These are phyloP conservation scores for Ascochyta pisi DNA, from an alignment of 2,329 filamentous ascomycete genomes.

Conservation along the genomic window DNA sequence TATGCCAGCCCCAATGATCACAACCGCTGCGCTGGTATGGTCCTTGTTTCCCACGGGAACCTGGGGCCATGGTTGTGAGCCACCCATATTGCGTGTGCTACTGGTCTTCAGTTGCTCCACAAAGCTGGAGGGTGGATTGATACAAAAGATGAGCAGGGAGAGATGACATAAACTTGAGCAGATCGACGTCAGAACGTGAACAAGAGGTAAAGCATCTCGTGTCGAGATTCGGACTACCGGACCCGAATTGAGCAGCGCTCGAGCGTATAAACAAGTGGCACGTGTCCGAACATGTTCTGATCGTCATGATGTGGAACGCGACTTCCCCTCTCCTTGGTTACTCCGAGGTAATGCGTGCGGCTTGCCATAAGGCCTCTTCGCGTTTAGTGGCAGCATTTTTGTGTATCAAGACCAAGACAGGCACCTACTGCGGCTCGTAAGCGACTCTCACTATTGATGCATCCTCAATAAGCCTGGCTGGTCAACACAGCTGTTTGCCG, in stretches of 20 bases:
- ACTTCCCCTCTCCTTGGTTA: background rate
- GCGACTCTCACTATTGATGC: no score
- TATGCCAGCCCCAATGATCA: conserved; percentile 65
- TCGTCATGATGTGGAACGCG: background rate
- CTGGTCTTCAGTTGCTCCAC: no score
- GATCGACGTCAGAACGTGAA: background rate
- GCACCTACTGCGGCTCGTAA: background rate
- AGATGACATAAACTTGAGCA: background rate
- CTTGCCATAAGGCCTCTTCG: background rate
- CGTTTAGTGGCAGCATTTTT: background rate
- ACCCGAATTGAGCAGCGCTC: background rate
- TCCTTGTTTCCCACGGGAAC: conserved; percentile 58
- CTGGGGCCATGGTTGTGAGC: conserved; percentile 54
- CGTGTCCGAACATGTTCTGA: background rate
- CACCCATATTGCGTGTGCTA: conserved; percentile 41
- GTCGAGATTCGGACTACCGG: background rate
- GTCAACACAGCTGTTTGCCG: background rate
- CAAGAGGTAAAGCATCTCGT: background rate
- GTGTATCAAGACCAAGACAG: background rate
- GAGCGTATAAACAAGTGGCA: background rate
- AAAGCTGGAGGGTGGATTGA: background rate
- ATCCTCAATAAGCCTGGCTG: background rate
- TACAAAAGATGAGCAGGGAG: background rate
- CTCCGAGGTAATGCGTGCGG: conserved; percentile 2
- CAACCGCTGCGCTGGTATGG: conserved; percentile 60